A percentile compares a stretch with the other conserved stretches of the same genome.
Evolutionary conservation across 345 rosid species (phyloP).

Genomic region (Dovyalis caffra): DNA sequence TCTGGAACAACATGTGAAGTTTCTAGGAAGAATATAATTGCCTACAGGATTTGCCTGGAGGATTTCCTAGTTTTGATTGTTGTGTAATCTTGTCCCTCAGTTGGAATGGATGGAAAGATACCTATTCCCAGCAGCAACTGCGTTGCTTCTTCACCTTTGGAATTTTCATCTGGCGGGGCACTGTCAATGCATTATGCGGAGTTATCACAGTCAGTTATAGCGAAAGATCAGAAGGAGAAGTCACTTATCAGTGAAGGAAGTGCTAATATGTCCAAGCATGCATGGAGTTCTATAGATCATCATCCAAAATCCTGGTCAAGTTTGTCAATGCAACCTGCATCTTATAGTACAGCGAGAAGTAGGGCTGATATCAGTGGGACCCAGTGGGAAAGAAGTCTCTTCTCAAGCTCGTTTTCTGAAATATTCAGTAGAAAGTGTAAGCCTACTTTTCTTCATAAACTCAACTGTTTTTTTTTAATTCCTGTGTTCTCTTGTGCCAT

Average conservation of each 20-base stretch:
- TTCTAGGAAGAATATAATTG: background rate
- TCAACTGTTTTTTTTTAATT: background rate
- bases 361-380: conserved; percentile 28
- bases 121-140: conserved; percentile 27
- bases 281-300: conserved; percentile 37
- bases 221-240: conserved; percentile 31
- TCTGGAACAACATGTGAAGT: background rate
- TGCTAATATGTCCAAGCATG: conserved; percentile 32
- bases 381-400: conserved; percentile 85
- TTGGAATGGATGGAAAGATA: conserved; percentile 26
- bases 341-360: conserved; percentile 31
- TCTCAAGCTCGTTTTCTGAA: conserved; percentile 96
- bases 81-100: conserved; percentile 14
- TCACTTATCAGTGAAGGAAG: conserved; percentile 32
- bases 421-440: conserved; percentile 69
- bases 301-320: conserved; percentile 47
- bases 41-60: background rate
- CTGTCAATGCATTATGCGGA: conserved; percentile 23
- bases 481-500: background rate
- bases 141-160: conserved; percentile 37
- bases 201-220: conserved; percentile 23
- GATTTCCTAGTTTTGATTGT: background rate
- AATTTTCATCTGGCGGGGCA: conserved; percentile 22
- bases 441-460: conserved; percentile 9
- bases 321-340: conserved; percentile 34